Percentiles rank a stretch among this genome's conserved stretches.
phyloP scores from a whole-genome alignment of 2,329 filamentous ascomycete species.

The Penicillium sumatraense region DNA sequence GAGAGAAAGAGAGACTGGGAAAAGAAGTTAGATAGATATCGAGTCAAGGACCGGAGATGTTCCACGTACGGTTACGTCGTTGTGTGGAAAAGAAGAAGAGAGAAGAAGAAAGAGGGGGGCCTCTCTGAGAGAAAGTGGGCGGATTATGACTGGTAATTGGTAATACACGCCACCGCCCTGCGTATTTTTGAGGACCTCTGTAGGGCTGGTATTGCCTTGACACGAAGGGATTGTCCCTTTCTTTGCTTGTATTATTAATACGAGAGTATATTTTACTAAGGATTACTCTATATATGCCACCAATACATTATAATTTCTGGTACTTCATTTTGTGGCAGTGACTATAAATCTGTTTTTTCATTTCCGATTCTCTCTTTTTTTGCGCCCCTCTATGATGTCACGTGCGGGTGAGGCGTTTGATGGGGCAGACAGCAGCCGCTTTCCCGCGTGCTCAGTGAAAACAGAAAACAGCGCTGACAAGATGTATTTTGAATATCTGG shows the following conservation, averaged over 20 bases:
- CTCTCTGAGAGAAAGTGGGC: neutral
- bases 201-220: constrained; percentile 5
- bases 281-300: no score
- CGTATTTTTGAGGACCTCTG: constrained; percentile 3
- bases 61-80: constrained; percentile 32
- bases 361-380: neutral
- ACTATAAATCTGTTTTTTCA: constrained; percentile 1
- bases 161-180: constrained; percentile 3
- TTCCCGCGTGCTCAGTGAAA: constrained; percentile 7
- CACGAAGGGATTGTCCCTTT: neutral
- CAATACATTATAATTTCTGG: no score
- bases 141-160: neutral
- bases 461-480: neutral
- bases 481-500: neutral
- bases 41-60: constrained; percentile 1
- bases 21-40: constrained; percentile 10
- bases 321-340: neutral
- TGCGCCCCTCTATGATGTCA: constrained; percentile 33
- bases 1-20: constrained; percentile 19
- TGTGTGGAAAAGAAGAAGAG: constrained; percentile 35
- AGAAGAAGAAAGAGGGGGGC: constrained; percentile 29
- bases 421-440: constrained; percentile 16
- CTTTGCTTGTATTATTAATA: neutral
- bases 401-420: constrained; percentile 28
- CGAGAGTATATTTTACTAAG: neutral